A percentile compares a stretch with the other conserved stretches of the same genome.
phyloP scores from a whole-genome alignment of 805 yeast genomes.

The Cyberlindnera amylophila region DNA sequence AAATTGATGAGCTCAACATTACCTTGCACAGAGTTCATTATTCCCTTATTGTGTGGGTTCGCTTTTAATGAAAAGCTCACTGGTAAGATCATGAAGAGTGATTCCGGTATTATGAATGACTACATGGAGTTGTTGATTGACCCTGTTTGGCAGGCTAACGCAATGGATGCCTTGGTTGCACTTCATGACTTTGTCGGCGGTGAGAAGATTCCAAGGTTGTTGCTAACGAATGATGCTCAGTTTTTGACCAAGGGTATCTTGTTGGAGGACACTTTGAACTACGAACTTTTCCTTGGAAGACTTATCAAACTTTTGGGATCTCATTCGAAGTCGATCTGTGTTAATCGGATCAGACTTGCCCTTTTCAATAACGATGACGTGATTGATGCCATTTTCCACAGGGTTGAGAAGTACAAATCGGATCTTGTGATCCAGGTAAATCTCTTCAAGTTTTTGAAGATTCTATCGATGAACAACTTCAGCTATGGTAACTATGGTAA shows the following conservation, averaged over 20 bases:
- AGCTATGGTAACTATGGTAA: constrained; percentile 12
- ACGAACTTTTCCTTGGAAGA: constrained; percentile 41
- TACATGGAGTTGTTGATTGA: constrained; percentile 38
- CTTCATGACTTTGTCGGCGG: constrained; percentile 37
- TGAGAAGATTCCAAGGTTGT: constrained; percentile 26
- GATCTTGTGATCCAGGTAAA: constrained; percentile 20
- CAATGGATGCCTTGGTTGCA: constrained; percentile 45
- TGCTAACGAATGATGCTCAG: constrained; percentile 28
- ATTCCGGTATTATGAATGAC: constrained; percentile 28
- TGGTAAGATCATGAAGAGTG: constrained; percentile 27
- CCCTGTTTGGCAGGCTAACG: constrained; percentile 51
- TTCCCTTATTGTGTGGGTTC: constrained; percentile 46
- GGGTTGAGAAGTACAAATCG: constrained; percentile 7
- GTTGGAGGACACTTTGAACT: constrained; percentile 36
- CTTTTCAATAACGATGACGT: constrained; percentile 16
- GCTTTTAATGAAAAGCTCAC: constrained; percentile 37
- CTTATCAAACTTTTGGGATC: constrained; percentile 32
- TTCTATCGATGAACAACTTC: constrained; percentile 12
- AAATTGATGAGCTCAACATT: constrained; percentile 35
- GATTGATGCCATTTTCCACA: constrained; percentile 13
- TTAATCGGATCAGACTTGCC: constrained; percentile 22
- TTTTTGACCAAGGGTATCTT: constrained; percentile 39
- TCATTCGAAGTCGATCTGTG: constrained; percentile 13
- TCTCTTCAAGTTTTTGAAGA: constrained; percentile 23
- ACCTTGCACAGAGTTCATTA: constrained; percentile 43